Evolutionary conservation across 2,329 filamentous ascomycete genomes (phyloP).

Genomic region (Aspergillus sp.): DNA sequence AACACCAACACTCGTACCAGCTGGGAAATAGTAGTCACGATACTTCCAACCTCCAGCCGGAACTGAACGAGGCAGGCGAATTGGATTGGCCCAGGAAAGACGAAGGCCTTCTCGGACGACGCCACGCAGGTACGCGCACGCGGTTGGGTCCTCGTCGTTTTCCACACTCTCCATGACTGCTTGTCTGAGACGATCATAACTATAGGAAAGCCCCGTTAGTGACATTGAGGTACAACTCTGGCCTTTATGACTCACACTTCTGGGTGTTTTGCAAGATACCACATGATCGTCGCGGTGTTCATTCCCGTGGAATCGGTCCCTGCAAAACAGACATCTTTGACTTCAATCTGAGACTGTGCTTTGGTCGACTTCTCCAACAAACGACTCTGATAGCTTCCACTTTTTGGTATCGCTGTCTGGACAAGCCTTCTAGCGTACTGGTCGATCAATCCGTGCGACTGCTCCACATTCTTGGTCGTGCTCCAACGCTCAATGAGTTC

Average conservation of each 20-base stretch:
- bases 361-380: constrained; percentile 47
- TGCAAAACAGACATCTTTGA: constrained; percentile 58
- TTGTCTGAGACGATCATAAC: constrained; percentile 35
- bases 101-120: constrained; percentile 55
- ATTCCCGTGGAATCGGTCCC: constrained; percentile 57
- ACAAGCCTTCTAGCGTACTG: constrained; percentile 47
- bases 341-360: constrained; percentile 52
- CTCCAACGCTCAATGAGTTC: constrained; percentile 37
- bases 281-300: constrained; percentile 53
- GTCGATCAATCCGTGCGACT: constrained; percentile 45
- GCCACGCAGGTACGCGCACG: constrained; percentile 49
- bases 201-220: constrained; percentile 13
- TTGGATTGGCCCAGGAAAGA: constrained; percentile 55
- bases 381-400: constrained; percentile 52
- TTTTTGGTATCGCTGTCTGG: constrained; percentile 30
- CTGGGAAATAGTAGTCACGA: constrained; percentile 42
- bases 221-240: constrained; percentile 2
- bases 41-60: constrained; percentile 43
- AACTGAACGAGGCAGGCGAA: constrained; percentile 52
- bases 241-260: constrained; percentile 31
- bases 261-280: constrained; percentile 48
- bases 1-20: constrained; percentile 49
- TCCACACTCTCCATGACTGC: constrained; percentile 33
- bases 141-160: constrained; percentile 28
- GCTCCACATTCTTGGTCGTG: constrained; percentile 32